Conservation (phyloP, 495 filamentous ascomycete species). For the Astrothelium macrocarpum region DNA sequence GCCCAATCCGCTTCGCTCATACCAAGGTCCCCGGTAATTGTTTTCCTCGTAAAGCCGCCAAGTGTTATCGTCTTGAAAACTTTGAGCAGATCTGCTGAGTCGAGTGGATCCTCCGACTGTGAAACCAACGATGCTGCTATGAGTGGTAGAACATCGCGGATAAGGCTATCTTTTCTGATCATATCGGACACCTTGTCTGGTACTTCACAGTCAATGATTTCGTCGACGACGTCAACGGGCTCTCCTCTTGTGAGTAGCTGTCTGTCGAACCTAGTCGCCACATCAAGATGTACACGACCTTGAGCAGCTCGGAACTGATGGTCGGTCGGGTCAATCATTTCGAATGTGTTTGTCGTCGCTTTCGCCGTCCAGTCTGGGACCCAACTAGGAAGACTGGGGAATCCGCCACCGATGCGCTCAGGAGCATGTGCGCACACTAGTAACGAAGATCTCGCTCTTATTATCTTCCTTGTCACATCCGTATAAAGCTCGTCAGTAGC, state of each 20-base stretch:
- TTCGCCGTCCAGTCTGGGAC: slow-evolving; percentile 2
- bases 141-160: slow-evolving; percentile 1
- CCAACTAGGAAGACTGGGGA: background rate
- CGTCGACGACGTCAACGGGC: background rate
- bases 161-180: background rate
- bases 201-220: background rate
- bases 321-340: background rate
- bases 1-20: background rate
- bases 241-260: background rate
- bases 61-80: background rate
- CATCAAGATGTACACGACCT: background rate
- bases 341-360: background rate
- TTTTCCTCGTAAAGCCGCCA: background rate
- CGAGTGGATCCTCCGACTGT: background rate
- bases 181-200: background rate
- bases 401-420: background rate
- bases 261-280: background rate
- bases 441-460: slow-evolving; percentile 2
- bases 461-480: background rate
- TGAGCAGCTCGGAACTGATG: background rate
- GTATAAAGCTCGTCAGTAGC: background rate
- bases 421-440: background rate
- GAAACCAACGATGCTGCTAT: background rate
- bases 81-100: background rate
- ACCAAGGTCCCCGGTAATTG: background rate